Evolutionary conservation across 768 basidiomycete genomes (phyloP).

Genomic region (Suillus luteus): DNA sequence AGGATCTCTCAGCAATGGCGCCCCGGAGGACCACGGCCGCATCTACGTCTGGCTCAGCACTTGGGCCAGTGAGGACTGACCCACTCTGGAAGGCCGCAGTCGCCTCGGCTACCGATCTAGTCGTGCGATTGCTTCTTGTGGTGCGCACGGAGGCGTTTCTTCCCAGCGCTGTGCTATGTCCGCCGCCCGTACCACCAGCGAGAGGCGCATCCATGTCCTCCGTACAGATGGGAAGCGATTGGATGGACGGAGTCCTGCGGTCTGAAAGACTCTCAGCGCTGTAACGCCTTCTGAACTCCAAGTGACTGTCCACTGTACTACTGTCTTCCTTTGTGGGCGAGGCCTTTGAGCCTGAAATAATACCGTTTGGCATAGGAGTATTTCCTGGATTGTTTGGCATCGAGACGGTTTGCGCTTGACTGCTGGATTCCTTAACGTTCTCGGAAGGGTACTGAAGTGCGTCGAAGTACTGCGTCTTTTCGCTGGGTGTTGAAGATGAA

Average conservation of each 20-base stretch:
- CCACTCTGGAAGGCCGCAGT: constrained; percentile 51
- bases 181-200: not conserved
- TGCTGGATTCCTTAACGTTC: not conserved
- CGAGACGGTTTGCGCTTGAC: not conserved
- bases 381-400: not conserved
- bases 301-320: not conserved
- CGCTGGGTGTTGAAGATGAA: constrained; percentile 31
- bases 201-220: constrained; percentile 3
- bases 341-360: not conserved
- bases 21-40: constrained; percentile 42
- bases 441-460: constrained; percentile 28
- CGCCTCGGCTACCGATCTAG: constrained; percentile 11
- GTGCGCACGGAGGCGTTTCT: constrained; percentile 29
- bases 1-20: constrained; percentile 47
- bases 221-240: constrained; percentile 26
- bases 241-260: constrained; percentile 21
- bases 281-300: not conserved
- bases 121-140: constrained; percentile 21
- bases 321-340: not conserved
- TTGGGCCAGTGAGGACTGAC: constrained; percentile 53
- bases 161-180: constrained; percentile 7
- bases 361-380: constrained; percentile 7
- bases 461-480: constrained; percentile 47
- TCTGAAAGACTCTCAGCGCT: not conserved
- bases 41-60: constrained; percentile 43